Conservation (phyloP, 768 basidiomycete genomes). For the Pleurotus sapidus region DNA sequence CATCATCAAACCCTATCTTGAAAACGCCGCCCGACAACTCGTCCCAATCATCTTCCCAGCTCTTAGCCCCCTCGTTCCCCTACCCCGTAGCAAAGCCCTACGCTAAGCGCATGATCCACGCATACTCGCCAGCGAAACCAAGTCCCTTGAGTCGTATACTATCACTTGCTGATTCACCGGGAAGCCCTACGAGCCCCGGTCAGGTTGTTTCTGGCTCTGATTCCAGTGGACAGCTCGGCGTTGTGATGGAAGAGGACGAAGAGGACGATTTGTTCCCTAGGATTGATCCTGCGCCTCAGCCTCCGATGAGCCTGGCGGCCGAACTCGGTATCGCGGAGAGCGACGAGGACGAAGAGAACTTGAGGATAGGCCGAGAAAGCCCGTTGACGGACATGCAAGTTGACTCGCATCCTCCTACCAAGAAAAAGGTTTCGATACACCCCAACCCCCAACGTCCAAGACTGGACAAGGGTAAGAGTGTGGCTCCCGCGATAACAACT, state of each 20-base stretch:
- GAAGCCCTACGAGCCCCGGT: conserved; percentile 22
- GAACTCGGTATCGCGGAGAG: conserved; percentile 43
- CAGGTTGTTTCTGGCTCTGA: conserved; percentile 14
- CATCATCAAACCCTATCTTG: conserved; percentile 3
- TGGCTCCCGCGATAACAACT: conserved; percentile 28
- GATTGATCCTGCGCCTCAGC: conserved; percentile 8
- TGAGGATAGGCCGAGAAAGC: conserved; percentile 26
- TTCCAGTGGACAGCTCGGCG: conserved; percentile 20
- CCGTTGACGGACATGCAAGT: conserved; percentile 52
- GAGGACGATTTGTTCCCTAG: conserved; percentile 20
- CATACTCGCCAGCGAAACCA: conserved; percentile 78
- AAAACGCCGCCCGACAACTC: conserved; percentile 16
- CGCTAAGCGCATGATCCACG: conserved; percentile 68
- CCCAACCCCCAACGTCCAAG: conserved; percentile 29
- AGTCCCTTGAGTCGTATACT: conserved; percentile 80
- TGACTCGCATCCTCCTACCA: conserved; percentile 25
- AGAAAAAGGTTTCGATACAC: conserved; percentile 23
- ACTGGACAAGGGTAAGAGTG: conserved; percentile 35
- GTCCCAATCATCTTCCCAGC: conserved; percentile 15
- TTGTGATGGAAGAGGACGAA: conserved; percentile 32
- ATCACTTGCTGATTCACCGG: conserved; percentile 63
- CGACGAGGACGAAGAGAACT: conserved; percentile 21
- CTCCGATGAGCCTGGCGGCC: conserved; percentile 36
- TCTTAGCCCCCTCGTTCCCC: conserved; percentile 34
- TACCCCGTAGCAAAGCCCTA: conserved; percentile 75